phyloP scores from a whole-genome alignment of 1,139 yeast species.

The Saccharomyces pastorianus region DNA sequence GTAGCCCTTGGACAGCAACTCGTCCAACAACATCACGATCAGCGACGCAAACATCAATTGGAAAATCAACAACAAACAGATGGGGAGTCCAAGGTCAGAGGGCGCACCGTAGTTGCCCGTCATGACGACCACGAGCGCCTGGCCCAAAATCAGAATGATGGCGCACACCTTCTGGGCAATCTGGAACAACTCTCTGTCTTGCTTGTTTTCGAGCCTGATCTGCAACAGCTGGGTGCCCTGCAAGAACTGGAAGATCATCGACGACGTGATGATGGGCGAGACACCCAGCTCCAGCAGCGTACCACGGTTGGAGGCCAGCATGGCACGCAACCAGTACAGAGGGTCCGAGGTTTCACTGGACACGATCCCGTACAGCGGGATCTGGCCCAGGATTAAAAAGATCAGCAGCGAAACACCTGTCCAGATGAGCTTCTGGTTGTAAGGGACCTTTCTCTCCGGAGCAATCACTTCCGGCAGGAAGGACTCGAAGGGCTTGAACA shows the following conservation, averaged over 20 bases:
- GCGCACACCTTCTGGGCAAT: constrained; percentile 94
- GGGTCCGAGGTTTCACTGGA: constrained; percentile 92
- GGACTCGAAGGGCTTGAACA: constrained; percentile 91
- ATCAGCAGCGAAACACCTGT: constrained; percentile 90
- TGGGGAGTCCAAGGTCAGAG: constrained; percentile 79
- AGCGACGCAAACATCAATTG: constrained; percentile 94
- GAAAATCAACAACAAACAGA: constrained; percentile 76
- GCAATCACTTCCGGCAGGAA: constrained; percentile 93
- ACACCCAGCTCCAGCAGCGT: constrained; percentile 92
- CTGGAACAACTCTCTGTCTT: constrained; percentile 85
- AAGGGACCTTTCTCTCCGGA: constrained; percentile 89
- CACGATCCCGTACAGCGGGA: constrained; percentile 91
- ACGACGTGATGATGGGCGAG: constrained; percentile 78
- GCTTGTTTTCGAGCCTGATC: constrained; percentile 78
- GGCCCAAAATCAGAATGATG: constrained; percentile 82
- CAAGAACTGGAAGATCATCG: constrained; percentile 94
- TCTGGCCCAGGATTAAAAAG: constrained; percentile 93
- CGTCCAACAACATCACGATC: constrained; percentile 85
- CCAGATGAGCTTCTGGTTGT: constrained; percentile 94
- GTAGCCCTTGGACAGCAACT: constrained; percentile 91
- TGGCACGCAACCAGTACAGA: constrained; percentile 92
- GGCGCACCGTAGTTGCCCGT: constrained; percentile 98
- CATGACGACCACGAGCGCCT: constrained; percentile 92
- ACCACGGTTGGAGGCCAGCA: constrained; percentile 97
- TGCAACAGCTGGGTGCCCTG: constrained; percentile 88